Conservation (phyloP, 495 filamentous ascomycete genomes). For the Xylaria venustula region DNA sequence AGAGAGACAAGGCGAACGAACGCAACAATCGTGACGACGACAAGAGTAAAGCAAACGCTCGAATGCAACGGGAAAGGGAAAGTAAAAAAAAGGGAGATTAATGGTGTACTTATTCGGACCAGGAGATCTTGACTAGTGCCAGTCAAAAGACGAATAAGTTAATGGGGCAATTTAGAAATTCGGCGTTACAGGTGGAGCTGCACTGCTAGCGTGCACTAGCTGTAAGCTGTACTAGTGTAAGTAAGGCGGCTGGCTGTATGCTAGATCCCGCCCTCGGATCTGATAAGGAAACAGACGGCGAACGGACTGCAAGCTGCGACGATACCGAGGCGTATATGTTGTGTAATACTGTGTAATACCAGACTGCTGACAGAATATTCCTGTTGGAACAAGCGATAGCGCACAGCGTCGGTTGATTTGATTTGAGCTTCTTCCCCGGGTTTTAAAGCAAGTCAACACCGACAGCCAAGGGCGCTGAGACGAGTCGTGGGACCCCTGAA, state of each 20-base stretch:
- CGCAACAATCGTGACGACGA: background rate
- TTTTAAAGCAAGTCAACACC: background rate
- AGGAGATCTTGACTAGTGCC: background rate
- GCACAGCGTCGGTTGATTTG: too few species aligned
- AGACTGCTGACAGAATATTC: too few species aligned
- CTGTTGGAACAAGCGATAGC: too few species aligned
- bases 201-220: background rate
- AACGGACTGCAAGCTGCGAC: background rate
- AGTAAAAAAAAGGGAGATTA: background rate
- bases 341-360: too few species aligned
- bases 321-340: too few species aligned
- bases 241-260: background rate
- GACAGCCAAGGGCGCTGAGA: background rate
- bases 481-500: slow-evolving; percentile 10
- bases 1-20: background rate
- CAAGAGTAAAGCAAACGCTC: slow-evolving; percentile 13
- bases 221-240: background rate
- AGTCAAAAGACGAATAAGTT: background rate
- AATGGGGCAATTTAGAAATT: background rate
- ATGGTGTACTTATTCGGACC: background rate
- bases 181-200: background rate
- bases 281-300: background rate
- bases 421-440: background rate
- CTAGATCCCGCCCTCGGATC: background rate
- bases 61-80: background rate